phyloP scores from a whole-genome alignment of 2,329 filamentous ascomycete genomes.

The Talaromyces amestolkiae region DNA sequence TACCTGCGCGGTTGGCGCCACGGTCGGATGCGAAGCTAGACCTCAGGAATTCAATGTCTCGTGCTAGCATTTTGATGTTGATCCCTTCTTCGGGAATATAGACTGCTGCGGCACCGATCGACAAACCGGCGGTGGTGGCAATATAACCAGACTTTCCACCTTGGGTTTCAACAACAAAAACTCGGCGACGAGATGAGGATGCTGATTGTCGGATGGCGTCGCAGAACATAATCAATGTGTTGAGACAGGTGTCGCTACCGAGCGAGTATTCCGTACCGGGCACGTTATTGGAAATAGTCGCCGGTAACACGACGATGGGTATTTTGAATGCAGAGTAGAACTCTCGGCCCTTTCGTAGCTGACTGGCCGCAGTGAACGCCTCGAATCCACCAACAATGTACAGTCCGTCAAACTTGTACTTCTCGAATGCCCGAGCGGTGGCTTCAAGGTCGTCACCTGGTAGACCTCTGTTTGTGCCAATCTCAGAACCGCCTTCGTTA shows the following conservation, averaged over 20 bases:
- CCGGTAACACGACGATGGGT: slow-evolving; percentile 84
- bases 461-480: slow-evolving; percentile 93
- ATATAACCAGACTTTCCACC: slow-evolving; percentile 93
- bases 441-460: slow-evolving; percentile 82
- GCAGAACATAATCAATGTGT: slow-evolving; percentile 90
- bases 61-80: slow-evolving; percentile 84
- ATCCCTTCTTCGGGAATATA: slow-evolving; percentile 98
- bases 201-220: slow-evolving; percentile 98
- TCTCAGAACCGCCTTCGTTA: slow-evolving; percentile 94
- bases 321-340: slow-evolving; percentile 85
- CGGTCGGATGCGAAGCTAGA: slow-evolving; percentile 80
- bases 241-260: slow-evolving; percentile 93
- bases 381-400: slow-evolving; percentile 95
- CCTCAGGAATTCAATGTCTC: slow-evolving; percentile 85
- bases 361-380: slow-evolving; percentile 86
- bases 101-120: slow-evolving; percentile 87
- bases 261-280: slow-evolving; percentile 96
- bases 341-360: slow-evolving; percentile 76
- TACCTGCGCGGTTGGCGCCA: slow-evolving; percentile 84
- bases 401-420: slow-evolving; percentile 85
- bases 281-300: slow-evolving; percentile 99
- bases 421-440: slow-evolving; percentile 77
- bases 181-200: slow-evolving; percentile 84
- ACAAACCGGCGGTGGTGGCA: slow-evolving; percentile 82
- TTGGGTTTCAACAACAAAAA: slow-evolving; percentile 98